Base-by-base conservation (phyloP, 1,284 basidiomycete species). In the Rhodotorula sp. region DNA sequence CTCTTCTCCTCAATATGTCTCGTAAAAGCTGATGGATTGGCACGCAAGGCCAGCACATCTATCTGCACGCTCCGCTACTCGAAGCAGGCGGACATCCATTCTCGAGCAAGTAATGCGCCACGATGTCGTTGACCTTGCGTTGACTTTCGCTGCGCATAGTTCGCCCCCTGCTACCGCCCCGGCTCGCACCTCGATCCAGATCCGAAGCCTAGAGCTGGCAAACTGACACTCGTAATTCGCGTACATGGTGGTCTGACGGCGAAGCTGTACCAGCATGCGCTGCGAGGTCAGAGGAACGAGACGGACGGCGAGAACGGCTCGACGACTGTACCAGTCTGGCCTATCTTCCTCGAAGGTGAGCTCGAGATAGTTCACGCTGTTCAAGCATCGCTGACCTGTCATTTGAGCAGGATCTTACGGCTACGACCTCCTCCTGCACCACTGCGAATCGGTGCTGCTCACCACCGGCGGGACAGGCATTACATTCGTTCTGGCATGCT, bases 391-490 rank as follows among this genome's bases (percentile, higher is more conserved):
- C 9, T 37, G 11, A 28, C 47, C 4, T 24, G 11, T 24, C 40
- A 34, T 34, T 10, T 34, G 26, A 30, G 15, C 54, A 67, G 65
- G 73, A 24, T 68, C 73, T 0, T 74, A 74, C 52, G 73, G 73
- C 4, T 56, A 68, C 28, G n/a, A 51, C 24, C 31, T 67, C 9
- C 30, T 56, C 4, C 40, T 72, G 6, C 61, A 72, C n/a, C 65
- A 44, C 20, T 72, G 47, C 62, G 62, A 68, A 15, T 61, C 62
- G 0, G 70, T 70, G 20, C 53, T 74, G 10, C 55, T 74, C 9
- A 20, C 72, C 34, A 58, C 62, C 11, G 73, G 73, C 20, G 73
- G 73, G 0, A 69, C 65, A 0, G 73, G 73, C 10, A 62, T 74
- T 22, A 61, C 70, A 2, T 69, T 65, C 16, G 62, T 58, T 2